Base-by-base conservation (phyloP, 768 basidiomycete genomes). In the Tylopilus plumbeoviolaceoides region DNA sequence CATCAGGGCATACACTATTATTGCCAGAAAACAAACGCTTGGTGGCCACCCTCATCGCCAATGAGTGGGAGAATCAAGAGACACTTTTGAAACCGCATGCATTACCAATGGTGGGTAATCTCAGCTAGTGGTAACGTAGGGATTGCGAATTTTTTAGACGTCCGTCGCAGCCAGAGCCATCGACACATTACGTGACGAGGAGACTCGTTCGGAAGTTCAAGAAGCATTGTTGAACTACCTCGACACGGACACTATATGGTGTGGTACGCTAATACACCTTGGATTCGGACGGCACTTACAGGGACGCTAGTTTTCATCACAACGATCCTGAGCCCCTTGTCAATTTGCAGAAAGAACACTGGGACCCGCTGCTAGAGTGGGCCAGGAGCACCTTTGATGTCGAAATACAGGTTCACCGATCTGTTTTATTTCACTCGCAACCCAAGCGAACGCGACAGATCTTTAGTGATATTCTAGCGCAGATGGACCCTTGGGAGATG, bases 11-110 rank as follows among this genome's bases (percentile, higher is more conserved):
- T 42, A 78, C 76, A 4, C 71, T 99, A 28, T 65, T 84, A 33
- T 61, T 98, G 14, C 94, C 94, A 1, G 69, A 72, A 44, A 74
- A 80, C 55, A 91, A 90, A 65, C 66, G 77, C 39, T 72, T 95
- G 27, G 76, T 89, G 20, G 93, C 95, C 1, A 77, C 90, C 1
- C 77, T 97, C 51, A 84, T 98, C 61, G 97, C 94, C 18, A 80
- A 89, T 51, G 97, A 99, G 73, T 99, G 97, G 97, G 94, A 99
- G 63, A 89, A 87, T 63, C 95, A 98, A 71, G 84, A 84, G 53
- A 85, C 75, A 6, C 63, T 95, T 1, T 66, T 98, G 56, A 98
- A 95, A 69, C 88, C 88, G 23, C 91, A 95, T 68, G 87, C 93
- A 1, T 72, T 99, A 23, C 94, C 97, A 15, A 82, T 97, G 81